Base-by-base conservation (phyloP, 2,329 filamentous ascomycete species). In the Cladosporium sp. region DNA sequence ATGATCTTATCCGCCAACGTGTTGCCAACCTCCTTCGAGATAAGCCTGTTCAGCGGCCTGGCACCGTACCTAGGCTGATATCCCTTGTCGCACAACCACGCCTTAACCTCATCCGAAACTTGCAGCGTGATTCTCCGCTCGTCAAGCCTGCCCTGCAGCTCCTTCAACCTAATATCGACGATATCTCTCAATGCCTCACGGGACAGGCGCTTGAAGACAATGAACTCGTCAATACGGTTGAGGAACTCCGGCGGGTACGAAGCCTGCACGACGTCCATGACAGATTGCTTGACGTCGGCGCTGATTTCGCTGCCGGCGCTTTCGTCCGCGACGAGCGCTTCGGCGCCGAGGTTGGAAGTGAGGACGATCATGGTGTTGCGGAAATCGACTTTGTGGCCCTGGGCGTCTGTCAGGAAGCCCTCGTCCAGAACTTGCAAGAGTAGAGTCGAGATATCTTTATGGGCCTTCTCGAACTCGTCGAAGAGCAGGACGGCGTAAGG, bases 401-500 rank as follows among this genome's bases (percentile, higher is more conserved):
- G 94, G 0, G 92, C 89, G 76, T 98, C 95, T 0, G 94, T 98
- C 59, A 99, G 85, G 81, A 95, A 97, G 2, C 95, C 95, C 77
- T 98, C 95, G 75, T 98, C 95, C 0, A 99, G 86, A 0, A 98
- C 94, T 78, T 98, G 95, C 4, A 99, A 86, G 4, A 99, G 85
- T 3, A 99, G 83, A 0, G 93, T 90, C 0, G 92, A 96, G 70
- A 98, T 97, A 72, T 99, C 95, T 63, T 92, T 89, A 76, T 98
- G 95, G 0, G 94, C 95, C 77, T 99, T 98, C 76, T 99, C 95
- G 72, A 97, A 98, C 76, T 98, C 95, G 76, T 99, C 95, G 72
- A 99, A 96, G 1, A 99, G 84, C 0, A 99, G 84, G 0, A 99
- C 92, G 0, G 94, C 93, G 72, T 98, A 98, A 0, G 95, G 95